Evolutionary conservation across 176 grass and related monocot species (phyloP).

Genomic region (Avena atlantica): DNA sequence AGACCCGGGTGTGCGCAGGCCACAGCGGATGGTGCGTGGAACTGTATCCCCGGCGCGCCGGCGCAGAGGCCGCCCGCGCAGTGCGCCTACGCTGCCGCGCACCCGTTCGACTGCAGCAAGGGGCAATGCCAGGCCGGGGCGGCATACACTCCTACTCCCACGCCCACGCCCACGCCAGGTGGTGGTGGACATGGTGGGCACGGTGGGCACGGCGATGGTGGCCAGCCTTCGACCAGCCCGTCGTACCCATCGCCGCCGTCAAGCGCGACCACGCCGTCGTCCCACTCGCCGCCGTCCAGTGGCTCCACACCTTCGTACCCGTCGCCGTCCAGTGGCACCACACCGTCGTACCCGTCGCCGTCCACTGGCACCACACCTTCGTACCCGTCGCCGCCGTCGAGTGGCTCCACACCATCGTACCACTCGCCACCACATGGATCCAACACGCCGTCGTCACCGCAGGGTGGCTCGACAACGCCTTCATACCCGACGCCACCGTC

Average conservation of each 20-base stretch:
- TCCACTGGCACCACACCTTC: neutral
- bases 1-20: constrained; percentile 41
- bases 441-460: neutral
- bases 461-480: constrained; percentile 17
- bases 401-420: neutral
- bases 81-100: constrained; percentile 55
- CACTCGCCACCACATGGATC: constrained; percentile 25
- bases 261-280: neutral
- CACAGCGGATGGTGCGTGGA: constrained; percentile 57
- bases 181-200: neutral
- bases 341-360: neutral
- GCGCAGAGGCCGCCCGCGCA: constrained; percentile 46
- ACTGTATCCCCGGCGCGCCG: constrained; percentile 73
- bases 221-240: neutral
- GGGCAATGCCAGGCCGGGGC: constrained; percentile 56
- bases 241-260: constrained; percentile 38
- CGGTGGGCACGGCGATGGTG: neutral
- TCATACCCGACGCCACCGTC: constrained; percentile 8
- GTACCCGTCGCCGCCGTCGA: neutral
- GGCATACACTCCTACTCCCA: constrained; percentile 1
- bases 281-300: neutral
- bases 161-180: constrained; percentile 5
- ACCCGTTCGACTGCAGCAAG: constrained; percentile 83
- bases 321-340: neutral
- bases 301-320: constrained; percentile 26